phyloP scores from a whole-genome alignment of 2,329 filamentous ascomycete species.

The Cryphonectria radicalis region DNA sequence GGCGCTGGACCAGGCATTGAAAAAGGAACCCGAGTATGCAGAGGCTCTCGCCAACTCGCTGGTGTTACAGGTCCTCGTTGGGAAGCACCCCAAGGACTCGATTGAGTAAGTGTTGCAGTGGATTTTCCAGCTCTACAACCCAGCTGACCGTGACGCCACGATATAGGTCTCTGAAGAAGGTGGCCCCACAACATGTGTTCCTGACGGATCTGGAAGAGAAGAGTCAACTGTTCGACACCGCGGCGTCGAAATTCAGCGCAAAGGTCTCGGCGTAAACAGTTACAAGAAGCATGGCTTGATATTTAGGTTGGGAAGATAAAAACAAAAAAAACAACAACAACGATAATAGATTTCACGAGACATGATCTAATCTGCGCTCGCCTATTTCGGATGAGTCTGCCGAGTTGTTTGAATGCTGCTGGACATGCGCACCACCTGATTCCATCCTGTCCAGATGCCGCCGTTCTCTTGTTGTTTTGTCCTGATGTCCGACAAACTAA shows the following conservation, averaged over 20 bases:
- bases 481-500: not conserved
- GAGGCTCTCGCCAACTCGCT: conserved; percentile 83
- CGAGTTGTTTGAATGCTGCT: not conserved
- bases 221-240: conserved; percentile 83
- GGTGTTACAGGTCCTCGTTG: conserved; percentile 77
- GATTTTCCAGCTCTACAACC: not conserved
- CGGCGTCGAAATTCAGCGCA: conserved; percentile 82
- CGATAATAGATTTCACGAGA: conserved; percentile 21
- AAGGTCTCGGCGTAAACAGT: conserved; percentile 69
- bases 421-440: not conserved
- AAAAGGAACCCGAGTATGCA: conserved; percentile 71
- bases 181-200: conserved; percentile 70
- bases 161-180: conserved; percentile 57
- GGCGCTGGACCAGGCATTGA: conserved; percentile 78
- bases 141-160: conserved; percentile 1
- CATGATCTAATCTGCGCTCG: not conserved
- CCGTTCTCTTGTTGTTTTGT: not conserved
- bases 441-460: not conserved
- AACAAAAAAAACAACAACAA: conserved; percentile 1
- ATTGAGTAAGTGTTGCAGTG: conserved; percentile 55
- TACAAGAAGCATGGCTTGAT: not conserved
- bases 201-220: conserved; percentile 80
- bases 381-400: not conserved
- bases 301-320: conserved; percentile 18
- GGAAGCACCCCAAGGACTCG: conserved; percentile 70